These are phyloP conservation scores for Termitomyces sp. DNA, from an alignment of 768 basidiomycete genomes.

Conservation along the genomic window DNA sequence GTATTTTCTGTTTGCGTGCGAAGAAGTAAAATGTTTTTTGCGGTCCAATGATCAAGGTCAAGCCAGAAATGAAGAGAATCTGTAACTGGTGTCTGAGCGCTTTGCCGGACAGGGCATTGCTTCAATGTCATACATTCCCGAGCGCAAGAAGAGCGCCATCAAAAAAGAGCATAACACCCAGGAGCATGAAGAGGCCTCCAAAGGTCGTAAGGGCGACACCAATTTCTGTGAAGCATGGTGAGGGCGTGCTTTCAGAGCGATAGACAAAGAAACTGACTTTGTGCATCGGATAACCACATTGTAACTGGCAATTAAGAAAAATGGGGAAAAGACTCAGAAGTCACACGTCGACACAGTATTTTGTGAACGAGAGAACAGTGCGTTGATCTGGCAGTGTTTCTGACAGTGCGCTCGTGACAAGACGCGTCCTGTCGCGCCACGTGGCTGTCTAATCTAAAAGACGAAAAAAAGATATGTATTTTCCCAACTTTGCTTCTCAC, in stretches of 20 bases:
- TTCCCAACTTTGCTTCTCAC: too few species aligned
- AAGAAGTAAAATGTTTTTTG: slow-evolving; percentile 99
- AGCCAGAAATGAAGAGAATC: slow-evolving; percentile 92
- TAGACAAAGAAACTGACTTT: slow-evolving; percentile 39
- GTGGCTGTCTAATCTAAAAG: too few species aligned
- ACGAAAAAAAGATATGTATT: too few species aligned
- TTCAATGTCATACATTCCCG: slow-evolving; percentile 69
- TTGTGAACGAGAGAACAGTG: slow-evolving; percentile 9
- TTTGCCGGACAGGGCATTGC: background rate
- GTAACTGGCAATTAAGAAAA: slow-evolving; percentile 11
- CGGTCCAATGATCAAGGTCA: slow-evolving; percentile 96
- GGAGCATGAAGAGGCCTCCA: slow-evolving; percentile 92
- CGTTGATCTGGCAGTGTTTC: background rate
- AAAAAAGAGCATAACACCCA: slow-evolving; percentile 95
- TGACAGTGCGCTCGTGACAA: slow-evolving; percentile 8
- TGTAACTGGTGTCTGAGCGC: slow-evolving; percentile 27
- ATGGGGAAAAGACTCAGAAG: background rate
- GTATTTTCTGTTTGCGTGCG: slow-evolving; percentile 89
- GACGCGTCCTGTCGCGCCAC: slow-evolving; percentile 17
- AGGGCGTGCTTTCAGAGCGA: background rate
- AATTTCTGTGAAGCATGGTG: slow-evolving; percentile 58
- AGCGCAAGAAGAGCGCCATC: slow-evolving; percentile 93
- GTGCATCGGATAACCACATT: slow-evolving; percentile 69
- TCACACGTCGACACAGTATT: background rate
- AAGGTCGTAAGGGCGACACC: slow-evolving; percentile 96